Evolutionary conservation across 2,329 filamentous ascomycete species (phyloP).

Genomic region (Neocatenulostroma microsporum): DNA sequence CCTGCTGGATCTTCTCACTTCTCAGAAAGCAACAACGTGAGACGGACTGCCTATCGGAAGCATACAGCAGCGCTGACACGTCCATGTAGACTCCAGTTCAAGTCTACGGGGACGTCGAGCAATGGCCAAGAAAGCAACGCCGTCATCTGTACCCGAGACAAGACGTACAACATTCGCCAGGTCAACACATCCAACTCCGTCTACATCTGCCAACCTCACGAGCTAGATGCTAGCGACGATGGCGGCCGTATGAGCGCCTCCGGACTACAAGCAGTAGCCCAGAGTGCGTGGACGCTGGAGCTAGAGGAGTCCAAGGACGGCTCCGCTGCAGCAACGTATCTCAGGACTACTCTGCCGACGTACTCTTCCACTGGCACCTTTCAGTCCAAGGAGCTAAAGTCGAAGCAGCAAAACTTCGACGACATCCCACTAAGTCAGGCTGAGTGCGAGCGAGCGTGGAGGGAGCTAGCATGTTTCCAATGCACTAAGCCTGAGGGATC

Average conservation of each 20-base stretch:
- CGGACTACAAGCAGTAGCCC: slow-evolving; percentile 36
- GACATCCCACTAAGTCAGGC: slow-evolving; percentile 46
- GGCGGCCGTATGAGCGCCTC: slow-evolving; percentile 21
- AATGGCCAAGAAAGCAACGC: slow-evolving; percentile 31
- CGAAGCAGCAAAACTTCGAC: slow-evolving; percentile 37
- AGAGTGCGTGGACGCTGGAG: slow-evolving; percentile 40
- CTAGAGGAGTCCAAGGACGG: slow-evolving; percentile 25
- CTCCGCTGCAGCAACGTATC: slow-evolving; percentile 29
- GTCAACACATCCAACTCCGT: slow-evolving; percentile 60
- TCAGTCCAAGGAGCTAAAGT: slow-evolving; percentile 15
- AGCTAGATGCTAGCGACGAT: slow-evolving; percentile 14
- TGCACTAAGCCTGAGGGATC: slow-evolving; percentile 23
- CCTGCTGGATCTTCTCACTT: slow-evolving; percentile 46
- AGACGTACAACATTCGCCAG: slow-evolving; percentile 55
- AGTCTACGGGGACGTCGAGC: slow-evolving; percentile 25
- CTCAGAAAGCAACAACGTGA: slow-evolving; percentile 38
- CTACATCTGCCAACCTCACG: slow-evolving; percentile 42
- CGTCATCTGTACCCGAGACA: slow-evolving; percentile 51
- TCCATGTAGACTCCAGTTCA: slow-evolving; percentile 38
- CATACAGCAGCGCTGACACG: not conserved
- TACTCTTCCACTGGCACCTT: slow-evolving; percentile 29
- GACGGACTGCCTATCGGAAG: slow-evolving; percentile 8
- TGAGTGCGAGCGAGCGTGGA: slow-evolving; percentile 47
- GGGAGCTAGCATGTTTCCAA: slow-evolving; percentile 48
- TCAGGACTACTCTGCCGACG: slow-evolving; percentile 33